Evolutionary conservation across 805 yeast genomes (phyloP).

Genomic region (Myxozyma geophila): DNA sequence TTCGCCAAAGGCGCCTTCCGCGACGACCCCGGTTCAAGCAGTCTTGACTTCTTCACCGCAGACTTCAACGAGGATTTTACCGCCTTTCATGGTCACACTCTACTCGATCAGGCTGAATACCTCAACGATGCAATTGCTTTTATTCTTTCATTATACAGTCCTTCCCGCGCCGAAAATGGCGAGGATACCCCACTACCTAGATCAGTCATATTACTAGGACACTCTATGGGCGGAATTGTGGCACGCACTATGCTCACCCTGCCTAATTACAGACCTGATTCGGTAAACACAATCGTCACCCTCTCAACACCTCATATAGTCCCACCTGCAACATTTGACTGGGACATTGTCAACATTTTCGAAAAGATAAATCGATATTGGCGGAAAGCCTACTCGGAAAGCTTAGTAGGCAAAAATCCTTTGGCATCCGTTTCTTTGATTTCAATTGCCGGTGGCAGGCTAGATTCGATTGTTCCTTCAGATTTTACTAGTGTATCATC

Average conservation of each 20-base stretch:
- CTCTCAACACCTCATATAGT: constrained; percentile 90
- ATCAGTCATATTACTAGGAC: constrained; percentile 82
- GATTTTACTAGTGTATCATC: constrained; percentile 81
- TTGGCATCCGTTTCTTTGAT: constrained; percentile 66
- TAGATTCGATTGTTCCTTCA: constrained; percentile 82
- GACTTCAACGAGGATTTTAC: constrained; percentile 96
- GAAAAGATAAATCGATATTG: constrained; percentile 77
- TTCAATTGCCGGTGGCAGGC: constrained; percentile 87
- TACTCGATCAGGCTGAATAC: constrained; percentile 92
- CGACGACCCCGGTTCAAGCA: constrained; percentile 45
- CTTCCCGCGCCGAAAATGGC: constrained; percentile 40
- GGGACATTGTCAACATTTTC: constrained; percentile 78
- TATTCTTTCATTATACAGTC: constrained; percentile 67
- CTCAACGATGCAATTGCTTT: constrained; percentile 83
- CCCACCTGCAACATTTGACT: constrained; percentile 91
- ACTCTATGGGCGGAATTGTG: constrained; percentile 99
- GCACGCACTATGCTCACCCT: constrained; percentile 82
- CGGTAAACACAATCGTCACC: constrained; percentile 83
- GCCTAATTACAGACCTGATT: constrained; percentile 69
- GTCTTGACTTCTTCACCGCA: constrained; percentile 84
- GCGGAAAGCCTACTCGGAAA: constrained; percentile 60
- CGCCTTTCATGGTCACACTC: constrained; percentile 92
- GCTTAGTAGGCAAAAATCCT: constrained; percentile 52
- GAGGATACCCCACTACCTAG: constrained; percentile 48
- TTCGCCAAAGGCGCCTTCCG: constrained; percentile 36